Evolutionary conservation across 257 asterid genomes (phyloP).

Genomic region (Solanum chaucha): DNA sequence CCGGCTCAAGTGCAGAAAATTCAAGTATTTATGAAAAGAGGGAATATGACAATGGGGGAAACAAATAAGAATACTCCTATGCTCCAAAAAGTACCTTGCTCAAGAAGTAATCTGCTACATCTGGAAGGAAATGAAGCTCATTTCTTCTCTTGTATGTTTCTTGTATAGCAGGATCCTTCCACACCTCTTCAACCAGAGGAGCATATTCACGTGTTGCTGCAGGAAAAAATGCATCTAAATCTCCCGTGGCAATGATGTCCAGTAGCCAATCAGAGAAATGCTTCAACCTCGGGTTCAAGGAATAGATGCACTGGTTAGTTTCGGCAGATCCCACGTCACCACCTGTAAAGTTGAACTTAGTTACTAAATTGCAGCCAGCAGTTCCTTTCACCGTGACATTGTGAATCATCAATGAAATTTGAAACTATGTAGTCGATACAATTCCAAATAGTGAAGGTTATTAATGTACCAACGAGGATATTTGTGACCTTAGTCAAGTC

Average conservation of each 20-base stretch:
- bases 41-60: neutral
- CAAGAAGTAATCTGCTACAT: slow-evolving; percentile 79
- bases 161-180: slow-evolving; percentile 56
- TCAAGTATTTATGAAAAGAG: neutral
- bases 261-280: slow-evolving; percentile 94
- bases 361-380: neutral
- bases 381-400: neutral
- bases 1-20: neutral
- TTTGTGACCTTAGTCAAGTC: neutral
- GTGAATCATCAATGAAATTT: neutral
- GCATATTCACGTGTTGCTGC: neutral
- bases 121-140: slow-evolving; percentile 88
- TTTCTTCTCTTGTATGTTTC: slow-evolving; percentile 65
- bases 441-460: neutral
- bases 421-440: neutral
- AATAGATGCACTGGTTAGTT: slow-evolving; percentile 15
- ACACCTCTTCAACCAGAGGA: neutral
- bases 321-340: slow-evolving; percentile 3
- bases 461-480: neutral
- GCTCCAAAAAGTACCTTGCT: slow-evolving; percentile 48
- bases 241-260: slow-evolving; percentile 84
- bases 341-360: neutral
- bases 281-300: slow-evolving; percentile 37
- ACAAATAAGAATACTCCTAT: neutral
- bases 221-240: slow-evolving; percentile 73